Base-by-base conservation (phyloP, 2,329 filamentous ascomycete genomes). In the Verticillium nonalfalfae region DNA sequence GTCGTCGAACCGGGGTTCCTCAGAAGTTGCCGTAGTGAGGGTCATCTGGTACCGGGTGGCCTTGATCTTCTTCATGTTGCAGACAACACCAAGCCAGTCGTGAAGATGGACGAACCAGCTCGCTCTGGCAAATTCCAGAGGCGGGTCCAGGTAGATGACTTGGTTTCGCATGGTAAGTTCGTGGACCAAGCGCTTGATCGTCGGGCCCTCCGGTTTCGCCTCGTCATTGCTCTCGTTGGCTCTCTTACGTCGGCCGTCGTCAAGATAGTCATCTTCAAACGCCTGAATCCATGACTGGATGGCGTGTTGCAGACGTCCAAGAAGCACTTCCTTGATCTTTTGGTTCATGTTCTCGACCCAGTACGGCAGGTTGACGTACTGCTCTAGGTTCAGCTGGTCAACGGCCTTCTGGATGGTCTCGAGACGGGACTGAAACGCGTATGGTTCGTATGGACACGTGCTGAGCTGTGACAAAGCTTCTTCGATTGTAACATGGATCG, bases 111-210 rank as follows among this genome's bases (percentile, higher is more conserved):
- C 82, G 71, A 96, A 91, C 95, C 96, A 99, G 71, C 90, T 94
- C 13, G 94, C 93, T 66, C 93, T 87, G 15, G 95, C 93, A 72
- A 89, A 95, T 72, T 97, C 93, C 59, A 98, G 81, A 5, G 95
- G 95, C 4, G 95, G 96, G 59, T 97, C 95, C 33, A 99, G 85
- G 71, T 96, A 97, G 67, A 99, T 97, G 66, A 97, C 90, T 74
- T 99, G 95, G 69, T 98, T 98, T 36, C 91, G 90, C 92, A 99
- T 99, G 6, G 92, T 95, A 60, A 99, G 89, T 73, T 99, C 95
- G 68, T 97, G 91, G 15, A 95, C 83, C 31, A 96, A 83, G 35
- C 84, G 85, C 68, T 85, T 87, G 76, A 96, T 86, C 3, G 81
- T 81, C 0, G 91, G 91, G 3, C 78, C 76, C 61, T 85, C 81